These are phyloP conservation scores for Phialophora expanda DNA, from an alignment of 2,329 filamentous ascomycete genomes.

Conservation along the genomic window DNA sequence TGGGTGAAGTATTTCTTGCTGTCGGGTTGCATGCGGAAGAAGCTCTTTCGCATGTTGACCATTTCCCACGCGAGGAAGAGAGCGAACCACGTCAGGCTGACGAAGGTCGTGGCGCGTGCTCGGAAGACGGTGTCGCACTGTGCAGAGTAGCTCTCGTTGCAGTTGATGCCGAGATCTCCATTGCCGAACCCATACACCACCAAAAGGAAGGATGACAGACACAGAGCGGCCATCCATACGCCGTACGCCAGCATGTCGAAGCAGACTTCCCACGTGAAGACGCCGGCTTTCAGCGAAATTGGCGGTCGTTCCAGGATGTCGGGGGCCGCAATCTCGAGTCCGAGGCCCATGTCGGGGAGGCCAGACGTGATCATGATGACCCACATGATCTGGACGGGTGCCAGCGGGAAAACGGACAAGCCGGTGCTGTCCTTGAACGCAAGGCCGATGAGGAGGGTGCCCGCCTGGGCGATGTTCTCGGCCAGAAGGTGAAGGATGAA, in stretches of 20 bases:
- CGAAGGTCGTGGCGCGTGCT: constrained; percentile 74
- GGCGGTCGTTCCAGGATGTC: constrained; percentile 83
- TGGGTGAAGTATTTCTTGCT: constrained; percentile 66
- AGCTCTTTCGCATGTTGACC: constrained; percentile 71
- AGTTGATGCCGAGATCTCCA: constrained; percentile 63
- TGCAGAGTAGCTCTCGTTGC: constrained; percentile 63
- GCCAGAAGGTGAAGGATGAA: constrained; percentile 80
- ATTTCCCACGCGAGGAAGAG: constrained; percentile 81
- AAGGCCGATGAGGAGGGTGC: constrained; percentile 78
- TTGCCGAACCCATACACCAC: constrained; percentile 67
- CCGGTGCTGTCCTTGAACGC: constrained; percentile 74
- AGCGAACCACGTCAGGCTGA: constrained; percentile 75
- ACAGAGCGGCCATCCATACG: constrained; percentile 74
- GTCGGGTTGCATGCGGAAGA: constrained; percentile 74
- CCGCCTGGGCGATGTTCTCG: constrained; percentile 83
- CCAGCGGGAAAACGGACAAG: constrained; percentile 82
- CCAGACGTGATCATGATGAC: constrained; percentile 93
- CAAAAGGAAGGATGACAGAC: constrained; percentile 66
- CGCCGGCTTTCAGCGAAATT: constrained; percentile 60
- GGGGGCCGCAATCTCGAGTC: constrained; percentile 74
- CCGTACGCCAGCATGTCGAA: constrained; percentile 82
- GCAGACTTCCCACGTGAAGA: constrained; percentile 75
- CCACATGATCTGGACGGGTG: constrained; percentile 87
- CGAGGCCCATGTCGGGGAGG: constrained; percentile 85
- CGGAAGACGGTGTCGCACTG: constrained; percentile 70